Evolutionary conservation across 129 eudicot genomes (phyloP).

Genomic region (Rutidosis leptorrhynchoides): DNA sequence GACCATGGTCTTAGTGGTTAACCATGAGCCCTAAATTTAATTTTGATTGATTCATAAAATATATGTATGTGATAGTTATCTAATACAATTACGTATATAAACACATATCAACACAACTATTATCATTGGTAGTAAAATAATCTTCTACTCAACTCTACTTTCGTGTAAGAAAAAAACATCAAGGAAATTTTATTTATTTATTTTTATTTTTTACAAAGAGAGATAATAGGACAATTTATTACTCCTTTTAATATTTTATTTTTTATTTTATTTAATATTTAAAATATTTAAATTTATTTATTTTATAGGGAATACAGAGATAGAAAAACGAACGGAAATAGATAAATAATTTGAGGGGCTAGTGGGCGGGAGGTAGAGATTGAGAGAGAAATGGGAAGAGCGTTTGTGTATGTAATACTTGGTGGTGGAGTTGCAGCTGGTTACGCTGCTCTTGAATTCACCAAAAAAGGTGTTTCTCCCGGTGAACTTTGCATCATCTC

Average conservation of each 20-base stretch:
- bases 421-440: constrained; percentile 99
- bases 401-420: constrained; percentile 80
- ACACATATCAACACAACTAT: too few relatives aligned
- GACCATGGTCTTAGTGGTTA: too few relatives aligned
- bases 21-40: too few relatives aligned
- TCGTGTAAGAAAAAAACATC: background rate
- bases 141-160: background rate
- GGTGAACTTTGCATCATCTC: constrained; percentile 99
- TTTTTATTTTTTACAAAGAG: background rate
- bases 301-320: constrained; percentile 29
- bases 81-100: too few relatives aligned
- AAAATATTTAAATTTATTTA: background rate
- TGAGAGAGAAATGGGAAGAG: constrained; percentile 65
- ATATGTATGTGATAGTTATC: too few relatives aligned
- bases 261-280: background rate
- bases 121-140: too few relatives aligned
- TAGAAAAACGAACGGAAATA: constrained; percentile 24
- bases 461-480: constrained; percentile 62
- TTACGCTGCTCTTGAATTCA: constrained; percentile 95
- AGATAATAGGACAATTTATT: background rate
- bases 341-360: constrained; percentile 35
- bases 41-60: too few relatives aligned
- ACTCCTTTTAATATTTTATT: background rate
- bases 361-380: constrained; percentile 28
- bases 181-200: too few relatives aligned